A percentile compares a stretch with the other conserved stretches of the same genome.
Evolutionary conservation across 805 yeast species (phyloP).

Genomic region (Saccharomycopsis amapae): DNA sequence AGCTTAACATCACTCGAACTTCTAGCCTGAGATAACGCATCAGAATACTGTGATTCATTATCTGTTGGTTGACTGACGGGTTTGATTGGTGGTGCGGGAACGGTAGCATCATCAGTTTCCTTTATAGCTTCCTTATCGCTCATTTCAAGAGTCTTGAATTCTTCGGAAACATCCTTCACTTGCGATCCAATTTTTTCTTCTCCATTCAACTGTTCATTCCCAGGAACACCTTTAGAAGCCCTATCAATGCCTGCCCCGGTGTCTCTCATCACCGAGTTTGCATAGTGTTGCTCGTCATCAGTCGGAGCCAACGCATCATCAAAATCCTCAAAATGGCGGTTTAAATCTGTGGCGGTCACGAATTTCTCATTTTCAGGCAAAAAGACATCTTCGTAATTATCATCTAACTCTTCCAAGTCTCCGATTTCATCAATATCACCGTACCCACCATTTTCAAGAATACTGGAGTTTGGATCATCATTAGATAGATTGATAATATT

Average conservation of each 20-base stretch:
- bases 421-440: slow-evolving; percentile 13
- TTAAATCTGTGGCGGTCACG: not conserved
- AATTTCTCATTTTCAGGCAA: slow-evolving; percentile 1
- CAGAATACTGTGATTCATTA: not conserved
- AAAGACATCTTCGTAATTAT: slow-evolving; percentile 7
- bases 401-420: slow-evolving; percentile 16
- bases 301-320: slow-evolving; percentile 6
- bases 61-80: no score
- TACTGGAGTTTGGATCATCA: not conserved
- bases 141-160: not conserved
- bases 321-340: slow-evolving; percentile 19
- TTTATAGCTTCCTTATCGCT: not conserved
- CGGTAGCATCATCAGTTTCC: no score
- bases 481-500: slow-evolving; percentile 15
- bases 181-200: no score
- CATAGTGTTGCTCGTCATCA: no score
- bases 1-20: no score
- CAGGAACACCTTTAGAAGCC: no score
- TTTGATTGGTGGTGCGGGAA: no score
- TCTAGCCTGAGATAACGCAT: not conserved
- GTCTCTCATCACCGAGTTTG: no score
- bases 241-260: no score
- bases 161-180: no score
- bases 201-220: no score
- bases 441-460: not conserved